Percentiles rank a stretch among this genome's conserved stretches.
Conservation (phyloP, 139 green algal genomes). For the Coccomyxa sp. region DNA sequence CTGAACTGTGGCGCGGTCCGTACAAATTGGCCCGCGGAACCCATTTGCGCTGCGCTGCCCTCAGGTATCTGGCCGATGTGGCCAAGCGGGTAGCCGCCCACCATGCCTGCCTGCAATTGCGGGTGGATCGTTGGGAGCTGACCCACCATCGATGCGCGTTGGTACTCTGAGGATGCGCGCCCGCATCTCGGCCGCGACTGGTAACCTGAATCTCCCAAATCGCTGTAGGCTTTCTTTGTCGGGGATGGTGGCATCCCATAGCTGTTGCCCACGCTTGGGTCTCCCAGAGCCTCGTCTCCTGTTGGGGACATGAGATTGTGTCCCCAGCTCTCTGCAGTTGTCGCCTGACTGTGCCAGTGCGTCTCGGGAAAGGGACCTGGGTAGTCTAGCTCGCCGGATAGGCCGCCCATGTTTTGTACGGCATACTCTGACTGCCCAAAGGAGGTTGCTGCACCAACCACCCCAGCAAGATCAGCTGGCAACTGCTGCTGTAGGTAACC, state of each 20-base stretch:
- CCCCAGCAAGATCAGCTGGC: no score
- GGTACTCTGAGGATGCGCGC: background rate
- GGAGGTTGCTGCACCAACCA: no score
- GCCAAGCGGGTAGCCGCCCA: background rate
- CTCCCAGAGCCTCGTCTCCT: no score
- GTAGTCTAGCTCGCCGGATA: background rate
- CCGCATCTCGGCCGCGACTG: background rate
- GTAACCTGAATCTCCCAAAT: no score
- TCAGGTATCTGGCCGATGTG: background rate
- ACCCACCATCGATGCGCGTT: background rate
- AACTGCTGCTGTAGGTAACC: no score
- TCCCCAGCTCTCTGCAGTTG: no score
- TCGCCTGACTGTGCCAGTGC: background rate
- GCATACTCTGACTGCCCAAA: no score
- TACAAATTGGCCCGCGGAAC: background rate
- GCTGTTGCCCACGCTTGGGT: no score
- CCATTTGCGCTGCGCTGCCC: background rate
- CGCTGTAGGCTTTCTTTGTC: no score
- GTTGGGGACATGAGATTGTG: no score
- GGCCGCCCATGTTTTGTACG: no score
- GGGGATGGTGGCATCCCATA: no score
- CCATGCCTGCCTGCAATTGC: background rate
- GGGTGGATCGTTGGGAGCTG: background rate
- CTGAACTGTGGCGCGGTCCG: background rate
- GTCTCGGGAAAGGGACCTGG: background rate